A percentile compares a stretch with the other conserved stretches of the same genome.
Evolutionary conservation across 192 early-diverging fungal genomes (phyloP).

Genomic region (Chytriomyces sp.): DNA sequence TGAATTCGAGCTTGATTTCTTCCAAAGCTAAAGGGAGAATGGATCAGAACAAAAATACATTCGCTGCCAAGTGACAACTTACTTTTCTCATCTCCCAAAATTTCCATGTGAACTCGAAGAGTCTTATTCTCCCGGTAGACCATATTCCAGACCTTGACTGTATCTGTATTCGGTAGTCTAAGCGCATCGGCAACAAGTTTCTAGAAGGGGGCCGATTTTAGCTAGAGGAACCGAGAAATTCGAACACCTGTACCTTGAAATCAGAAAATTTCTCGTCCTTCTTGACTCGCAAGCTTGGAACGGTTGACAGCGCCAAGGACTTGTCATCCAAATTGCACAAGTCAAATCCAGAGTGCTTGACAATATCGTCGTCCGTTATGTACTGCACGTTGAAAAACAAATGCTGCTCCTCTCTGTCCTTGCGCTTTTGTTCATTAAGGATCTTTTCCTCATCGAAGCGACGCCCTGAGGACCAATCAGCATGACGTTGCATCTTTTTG

Average conservation of each 20-base stretch:
- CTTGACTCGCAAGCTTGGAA: conserved; percentile 46
- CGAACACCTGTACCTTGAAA: conserved; percentile 38
- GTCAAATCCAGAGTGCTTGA: conserved; percentile 81
- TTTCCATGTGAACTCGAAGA: conserved; percentile 74
- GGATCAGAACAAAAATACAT: not conserved
- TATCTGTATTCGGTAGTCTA: conserved; percentile 43
- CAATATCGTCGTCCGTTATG: conserved; percentile 67
- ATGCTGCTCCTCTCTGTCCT: conserved; percentile 72
- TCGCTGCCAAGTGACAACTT: conserved; percentile 33
- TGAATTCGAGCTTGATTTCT: conserved; percentile 26
- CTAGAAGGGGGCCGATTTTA: not conserved
- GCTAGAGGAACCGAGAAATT: not conserved
- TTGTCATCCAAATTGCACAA: conserved; percentile 72
- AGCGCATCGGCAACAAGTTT: conserved; percentile 49
- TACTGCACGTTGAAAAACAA: conserved; percentile 67
- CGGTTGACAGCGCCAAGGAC: conserved; percentile 27
- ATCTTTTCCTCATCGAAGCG: conserved; percentile 64
- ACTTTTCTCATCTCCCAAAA: conserved; percentile 53
- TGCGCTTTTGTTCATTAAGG: conserved; percentile 58
- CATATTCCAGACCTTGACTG: conserved; percentile 83
- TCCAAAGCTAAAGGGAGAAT: conserved; percentile 33
- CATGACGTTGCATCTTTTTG: too few relatives aligned
- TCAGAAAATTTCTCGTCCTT: conserved; percentile 56
- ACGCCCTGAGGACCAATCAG: too few relatives aligned
- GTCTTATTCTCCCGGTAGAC: conserved; percentile 90